Evolutionary conservation across 495 filamentous ascomycete species (phyloP).

Genomic region (Annulohypoxylon nitens): DNA sequence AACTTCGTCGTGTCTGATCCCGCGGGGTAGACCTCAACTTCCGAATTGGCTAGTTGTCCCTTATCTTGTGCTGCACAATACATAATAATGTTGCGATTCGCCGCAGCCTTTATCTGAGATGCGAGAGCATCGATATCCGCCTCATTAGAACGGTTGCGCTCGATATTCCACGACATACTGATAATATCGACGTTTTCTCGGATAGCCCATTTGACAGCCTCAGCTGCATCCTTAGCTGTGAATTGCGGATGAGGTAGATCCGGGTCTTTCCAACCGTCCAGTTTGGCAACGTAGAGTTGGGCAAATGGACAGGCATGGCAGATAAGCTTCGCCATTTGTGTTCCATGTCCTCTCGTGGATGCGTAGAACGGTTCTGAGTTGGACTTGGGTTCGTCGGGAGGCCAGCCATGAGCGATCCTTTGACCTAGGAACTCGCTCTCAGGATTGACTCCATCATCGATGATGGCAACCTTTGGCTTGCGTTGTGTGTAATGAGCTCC

Average conservation of each 20-base stretch:
- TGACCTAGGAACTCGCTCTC: constrained; percentile 35
- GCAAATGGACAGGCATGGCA: constrained; percentile 52
- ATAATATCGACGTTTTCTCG: constrained; percentile 48
- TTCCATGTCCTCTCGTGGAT: constrained; percentile 55
- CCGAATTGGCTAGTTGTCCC: constrained; percentile 17
- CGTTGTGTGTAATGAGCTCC: constrained; percentile 37
- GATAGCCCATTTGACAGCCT: constrained; percentile 51
- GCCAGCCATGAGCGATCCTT: constrained; percentile 35
- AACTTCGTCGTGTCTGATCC: constrained; percentile 26
- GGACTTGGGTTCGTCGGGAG: constrained; percentile 39
- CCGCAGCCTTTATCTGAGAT: constrained; percentile 19
- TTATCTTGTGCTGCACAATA: constrained; percentile 29
- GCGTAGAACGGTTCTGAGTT: constrained; percentile 51
- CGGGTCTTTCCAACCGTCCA: constrained; percentile 45
- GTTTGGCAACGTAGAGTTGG: constrained; percentile 52
- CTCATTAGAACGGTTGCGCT: constrained; percentile 19
- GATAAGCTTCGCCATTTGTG: constrained; percentile 58
- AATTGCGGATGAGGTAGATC: constrained; percentile 47
- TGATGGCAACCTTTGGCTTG: constrained; percentile 54
- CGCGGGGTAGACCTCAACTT: constrained; percentile 21
- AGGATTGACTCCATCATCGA: constrained; percentile 59
- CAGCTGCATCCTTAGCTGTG: constrained; percentile 50
- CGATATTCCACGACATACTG: constrained; percentile 53
- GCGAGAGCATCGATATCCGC: constrained; percentile 29
- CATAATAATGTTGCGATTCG: constrained; percentile 30